A percentile compares a stretch with the other conserved stretches of the same genome.
phyloP scores from a whole-genome alignment of 169 alveolate species.

The Eimeria praecox region DNA sequence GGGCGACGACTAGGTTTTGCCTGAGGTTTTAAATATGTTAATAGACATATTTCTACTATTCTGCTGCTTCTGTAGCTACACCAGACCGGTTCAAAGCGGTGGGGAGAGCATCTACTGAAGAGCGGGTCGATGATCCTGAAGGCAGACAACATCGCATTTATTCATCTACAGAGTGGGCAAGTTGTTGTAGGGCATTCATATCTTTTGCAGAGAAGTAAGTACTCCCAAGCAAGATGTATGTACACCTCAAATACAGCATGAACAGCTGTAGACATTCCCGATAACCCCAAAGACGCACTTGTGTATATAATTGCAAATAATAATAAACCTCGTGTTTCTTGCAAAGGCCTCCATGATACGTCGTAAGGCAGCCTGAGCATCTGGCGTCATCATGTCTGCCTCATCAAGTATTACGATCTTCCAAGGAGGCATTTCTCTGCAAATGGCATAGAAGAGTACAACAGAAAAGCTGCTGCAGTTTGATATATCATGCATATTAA shows the following conservation, averaged over 20 bases:
- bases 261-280: background rate
- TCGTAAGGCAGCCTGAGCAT: slow-evolving; percentile 99
- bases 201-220: too few species aligned
- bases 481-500: background rate
- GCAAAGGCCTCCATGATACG: slow-evolving; percentile 98
- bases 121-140: slow-evolving; percentile 84
- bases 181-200: too few species aligned
- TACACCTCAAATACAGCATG: background rate
- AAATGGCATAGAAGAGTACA: background rate
- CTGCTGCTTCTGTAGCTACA: background rate
- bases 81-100: slow-evolving; percentile 79
- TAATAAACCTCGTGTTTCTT: slow-evolving; percentile 97
- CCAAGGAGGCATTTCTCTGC: slow-evolving; percentile 93
- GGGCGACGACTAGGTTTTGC: too few species aligned
- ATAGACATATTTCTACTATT: background rate
- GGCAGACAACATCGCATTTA: background rate
- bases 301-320: slow-evolving; percentile 98
- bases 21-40: too few species aligned
- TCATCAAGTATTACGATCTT: slow-evolving; percentile 98
- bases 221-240: too few species aligned
- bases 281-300: slow-evolving; percentile 18
- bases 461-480: too few species aligned
- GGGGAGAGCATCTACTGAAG: slow-evolving; percentile 80
- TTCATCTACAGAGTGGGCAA: too few species aligned
- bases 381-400: slow-evolving; percentile 99